Base-by-base conservation (phyloP, 2,329 filamentous ascomycete genomes). In the Colletotrichum ledebouriae region DNA sequence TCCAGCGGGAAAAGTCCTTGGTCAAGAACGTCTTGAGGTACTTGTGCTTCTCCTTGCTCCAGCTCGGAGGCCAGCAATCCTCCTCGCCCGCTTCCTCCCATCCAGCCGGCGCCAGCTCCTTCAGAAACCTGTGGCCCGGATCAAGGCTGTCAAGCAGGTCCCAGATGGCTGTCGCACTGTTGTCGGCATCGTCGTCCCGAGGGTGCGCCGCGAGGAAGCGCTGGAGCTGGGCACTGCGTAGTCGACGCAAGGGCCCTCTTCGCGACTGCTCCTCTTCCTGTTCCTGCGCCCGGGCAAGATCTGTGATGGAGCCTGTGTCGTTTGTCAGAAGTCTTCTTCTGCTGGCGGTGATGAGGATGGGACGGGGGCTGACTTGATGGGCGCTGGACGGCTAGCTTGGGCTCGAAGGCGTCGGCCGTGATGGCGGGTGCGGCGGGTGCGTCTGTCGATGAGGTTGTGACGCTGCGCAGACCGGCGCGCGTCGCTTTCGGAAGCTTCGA, bases 271-370 rank as follows among this genome's bases (percentile, higher is more conserved):
- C 37, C 37, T 41, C 9, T 10, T 41, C 37, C 37, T 41, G 17
- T 47, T 20, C n/a, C 44, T 47, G 10, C n/a, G n/a, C 17, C n/a
- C 17, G 6, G 44, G 44, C 10, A 47, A 47, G 10, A 47, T 47
- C 44, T 47, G 17, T 17, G 44, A 47, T 47, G 44, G 44, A 20
- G n/a, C 44, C 44, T 47, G 44, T 20, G n/a, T 47, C 44, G n/a
- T 47, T 12, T 3, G 44, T 47, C 17, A 47, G 44, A n/a, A 20
- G 17, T 22, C n/a, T 4, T 12, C 44, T 47, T 10, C 44, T 22
- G 7, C 44, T 5, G 17, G 22, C n/a, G n/a, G n/a, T 47, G 44
- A 47, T n/a, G 17, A 47, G 15, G 1, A 47, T 47, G 44, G 44
- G 44, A n/a, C 44, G 1, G 17, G 13, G n/a, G 17, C 44, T 47